Conservation (phyloP, 352 stramenopile genomes). For the Thraustochytrium striatum region DNA sequence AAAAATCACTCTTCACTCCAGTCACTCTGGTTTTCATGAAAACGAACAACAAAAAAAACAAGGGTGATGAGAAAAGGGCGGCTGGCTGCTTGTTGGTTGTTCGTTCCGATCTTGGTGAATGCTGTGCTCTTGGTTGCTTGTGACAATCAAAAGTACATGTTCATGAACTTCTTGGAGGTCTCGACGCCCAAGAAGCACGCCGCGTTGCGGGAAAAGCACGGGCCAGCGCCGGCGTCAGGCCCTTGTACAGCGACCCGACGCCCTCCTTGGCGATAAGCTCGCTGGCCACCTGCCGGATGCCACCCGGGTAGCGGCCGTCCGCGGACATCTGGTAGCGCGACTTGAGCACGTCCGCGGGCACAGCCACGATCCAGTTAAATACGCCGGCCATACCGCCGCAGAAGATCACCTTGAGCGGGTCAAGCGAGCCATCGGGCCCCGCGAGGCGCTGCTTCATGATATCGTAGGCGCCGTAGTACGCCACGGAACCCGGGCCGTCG, state of each 20-base stretch:
- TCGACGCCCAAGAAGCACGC: constrained; percentile 87
- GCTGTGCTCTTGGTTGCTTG: too few relatives aligned
- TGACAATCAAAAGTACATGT: constrained; percentile 48
- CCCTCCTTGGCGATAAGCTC: constrained; percentile 90
- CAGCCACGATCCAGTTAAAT: constrained; percentile 89
- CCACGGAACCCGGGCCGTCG: constrained; percentile 87
- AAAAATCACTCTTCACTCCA: too few relatives aligned
- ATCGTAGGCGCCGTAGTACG: constrained; percentile 91
- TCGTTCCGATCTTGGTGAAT: too few relatives aligned
- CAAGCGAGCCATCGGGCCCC: constrained; percentile 67
- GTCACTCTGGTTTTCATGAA: too few relatives aligned
- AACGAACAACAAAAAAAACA: too few relatives aligned
- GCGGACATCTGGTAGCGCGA: constrained; percentile 90
- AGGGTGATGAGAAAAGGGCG: too few relatives aligned
- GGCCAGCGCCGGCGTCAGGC: constrained; percentile 84
- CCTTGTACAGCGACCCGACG: constrained; percentile 82
- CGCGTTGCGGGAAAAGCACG: constrained; percentile 87
- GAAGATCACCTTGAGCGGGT: constrained; percentile 78
- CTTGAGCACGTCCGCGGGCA: constrained; percentile 93
- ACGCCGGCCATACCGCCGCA: constrained; percentile 84
- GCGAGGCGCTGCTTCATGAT: constrained; percentile 79
- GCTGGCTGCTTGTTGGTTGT: too few relatives aligned
- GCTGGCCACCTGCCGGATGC: constrained; percentile 74
- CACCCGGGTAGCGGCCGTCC: constrained; percentile 82
- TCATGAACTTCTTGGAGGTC: constrained; percentile 47